Base-by-base conservation (phyloP, 2,329 filamentous ascomycete genomes). In the Ophiostoma perfectum region DNA sequence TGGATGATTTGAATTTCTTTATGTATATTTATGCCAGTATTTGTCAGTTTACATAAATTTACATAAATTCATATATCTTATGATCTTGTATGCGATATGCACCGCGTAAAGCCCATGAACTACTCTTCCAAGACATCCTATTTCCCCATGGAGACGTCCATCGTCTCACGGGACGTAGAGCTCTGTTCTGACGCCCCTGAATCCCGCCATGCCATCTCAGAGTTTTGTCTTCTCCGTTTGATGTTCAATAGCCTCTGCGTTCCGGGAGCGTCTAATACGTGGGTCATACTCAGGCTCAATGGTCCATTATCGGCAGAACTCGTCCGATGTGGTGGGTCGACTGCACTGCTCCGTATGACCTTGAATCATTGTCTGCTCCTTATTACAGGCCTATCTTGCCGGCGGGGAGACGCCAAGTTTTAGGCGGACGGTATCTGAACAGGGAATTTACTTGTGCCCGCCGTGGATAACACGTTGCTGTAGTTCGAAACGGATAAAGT, bases 231-330 rank as follows among this genome's bases (percentile, higher is more conserved):
- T 7, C 47, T 52, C 18, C 5, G 16, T 44, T 44, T 44, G 8
- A 4, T 5, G 8, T 44, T 44, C 42, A 44, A 44, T 2, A 44
- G 2, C 16, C 16, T 36, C 18, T 55, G 49, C n/a, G 8, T 55
- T 27, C 49, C 27, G 18, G 7, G 2, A 27, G 45, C 12, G n/a
- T 18, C 16, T 62, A 27, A 27, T 14, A 58, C 14, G 38, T 62
- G 58, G 47, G 49, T n/a, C 18, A 55, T 9, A 27, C 12, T 55
- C 14, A 55, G n/a, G 18, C 49, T 36, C 27, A 18, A 55, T 55
- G n/a, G 49, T 18, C 65, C 64, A 66, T 45, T 60, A 63, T 71
- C 70, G 70, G 70, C 70, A 71, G 47, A 69, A 69, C 65, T 69
- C 64, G 66, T 62, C 70, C 70, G 70, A 71, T 47, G 44, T 18